A percentile compares a stretch with the other conserved stretches of the same genome.
Conservation (phyloP, 1,139 yeast genomes). For the Magnusiomyces clavatus region DNA sequence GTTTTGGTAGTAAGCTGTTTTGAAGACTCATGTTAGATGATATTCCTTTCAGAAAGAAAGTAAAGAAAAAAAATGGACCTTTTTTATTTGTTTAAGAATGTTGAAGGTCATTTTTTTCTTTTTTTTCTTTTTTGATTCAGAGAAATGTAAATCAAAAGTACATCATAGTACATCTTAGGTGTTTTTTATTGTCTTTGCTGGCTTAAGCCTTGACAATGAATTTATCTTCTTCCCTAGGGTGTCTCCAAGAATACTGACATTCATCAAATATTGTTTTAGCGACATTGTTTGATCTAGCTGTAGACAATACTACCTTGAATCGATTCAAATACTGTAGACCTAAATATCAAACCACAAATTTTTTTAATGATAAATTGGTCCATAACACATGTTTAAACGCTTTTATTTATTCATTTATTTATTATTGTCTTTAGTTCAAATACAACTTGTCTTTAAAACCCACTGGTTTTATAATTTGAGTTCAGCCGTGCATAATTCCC, state of each 20-base stretch:
- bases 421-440: too few relatives aligned
- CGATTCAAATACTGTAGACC: neutral
- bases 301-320: neutral
- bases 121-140: constrained; percentile 6
- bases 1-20: constrained; percentile 15
- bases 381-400: neutral
- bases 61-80: too few relatives aligned
- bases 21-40: neutral
- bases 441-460: too few relatives aligned
- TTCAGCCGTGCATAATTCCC: neutral
- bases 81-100: too few relatives aligned
- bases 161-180: constrained; percentile 27
- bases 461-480: too few relatives aligned
- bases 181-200: constrained; percentile 1
- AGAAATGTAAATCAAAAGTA: constrained; percentile 16
- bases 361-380: neutral
- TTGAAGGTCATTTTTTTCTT: neutral
- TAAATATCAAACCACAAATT: neutral
- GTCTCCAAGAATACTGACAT: constrained; percentile 29
- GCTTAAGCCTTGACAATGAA: constrained; percentile 1
- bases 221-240: constrained; percentile 17
- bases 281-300: neutral
- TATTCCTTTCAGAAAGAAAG: too few relatives aligned
- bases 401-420: neutral
- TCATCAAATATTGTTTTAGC: neutral